Evolutionary conservation across 2,329 filamentous ascomycete genomes (phyloP), one percentile per base, ranked within the genome.

Genomic region (Blastomyces gilchristii): DNA sequence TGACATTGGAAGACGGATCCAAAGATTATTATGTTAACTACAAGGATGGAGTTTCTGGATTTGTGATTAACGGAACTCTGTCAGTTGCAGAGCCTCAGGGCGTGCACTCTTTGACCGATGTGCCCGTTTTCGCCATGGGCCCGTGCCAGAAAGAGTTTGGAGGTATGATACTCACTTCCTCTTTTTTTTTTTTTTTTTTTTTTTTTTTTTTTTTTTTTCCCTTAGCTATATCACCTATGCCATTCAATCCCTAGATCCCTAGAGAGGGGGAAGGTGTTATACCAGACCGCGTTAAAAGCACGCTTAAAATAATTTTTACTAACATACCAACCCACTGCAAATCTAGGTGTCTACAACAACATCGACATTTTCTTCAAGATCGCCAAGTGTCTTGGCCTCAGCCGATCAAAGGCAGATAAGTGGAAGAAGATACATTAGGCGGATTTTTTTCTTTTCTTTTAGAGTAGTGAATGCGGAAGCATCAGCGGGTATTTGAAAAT

Each of bases 141-240:
- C 90, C 90, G 6, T 93, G 90, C 77, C 87, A 91, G 74, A 86
- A 90, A 69, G 77, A 82, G 16, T 94, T 94, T 72, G 84, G 86
- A 4, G 88, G 88, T 62, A 83, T 64, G 65, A 61, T 58, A 41
- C 18, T 47, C n/a, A 22, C 45, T n/a, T 41, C 37, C n/a, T 16
- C 11, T 39, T 57, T n/a, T 9, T 18, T 47, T 22, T 22, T 22
- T 22, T 22, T 22, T 22, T 22, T 22, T 22, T 22, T 22, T 22
- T 22, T 22, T 22, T 22, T 22, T 22, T 22, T 22, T 22, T 22
- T 22, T 22, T 22, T 22, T 22, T 22, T 22, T 22, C 1, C n/a
- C n/a, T 47, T 37, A 9, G 39, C 28, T 25, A 43, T 37, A 37
- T 34, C 31, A 34, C 25, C 52, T n/a, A 37, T 45, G 7, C n/a